Evolutionary conservation across 2,329 filamentous ascomycete genomes (phyloP).

Genomic region (Venturia carpophila): DNA sequence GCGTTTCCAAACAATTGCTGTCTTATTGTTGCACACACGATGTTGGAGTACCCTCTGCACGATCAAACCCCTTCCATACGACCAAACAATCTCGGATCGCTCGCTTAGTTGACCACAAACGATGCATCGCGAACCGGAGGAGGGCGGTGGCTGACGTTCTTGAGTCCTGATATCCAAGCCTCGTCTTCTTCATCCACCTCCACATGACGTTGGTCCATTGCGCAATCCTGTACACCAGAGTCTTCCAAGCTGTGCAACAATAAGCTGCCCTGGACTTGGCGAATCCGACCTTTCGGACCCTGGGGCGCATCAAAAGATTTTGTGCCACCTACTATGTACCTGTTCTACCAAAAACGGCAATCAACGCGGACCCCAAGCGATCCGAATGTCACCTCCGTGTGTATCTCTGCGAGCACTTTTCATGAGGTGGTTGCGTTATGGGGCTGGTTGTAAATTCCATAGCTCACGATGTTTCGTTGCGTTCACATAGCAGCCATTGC

Average conservation of each 20-base stretch:
- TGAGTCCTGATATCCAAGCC: not conserved
- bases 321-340: not conserved
- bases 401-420: not conserved
- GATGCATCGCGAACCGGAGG: not conserved
- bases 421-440: not conserved
- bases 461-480: not conserved
- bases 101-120: not conserved
- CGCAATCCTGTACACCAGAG: not conserved
- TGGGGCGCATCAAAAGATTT: not conserved
- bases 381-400: not conserved
- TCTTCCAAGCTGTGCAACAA: not conserved
- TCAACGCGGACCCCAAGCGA: not conserved
- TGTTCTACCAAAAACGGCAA: not conserved
- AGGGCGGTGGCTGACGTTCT: not conserved
- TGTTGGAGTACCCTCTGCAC: not conserved
- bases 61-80: not conserved
- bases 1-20: slow-evolving; percentile 6
- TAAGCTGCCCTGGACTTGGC: not conserved
- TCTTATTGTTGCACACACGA: not conserved
- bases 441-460: not conserved
- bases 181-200: not conserved
- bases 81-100: not conserved
- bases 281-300: not conserved
- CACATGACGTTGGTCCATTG: not conserved
- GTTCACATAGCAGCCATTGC: not conserved